phyloP scores from a whole-genome alignment of 2,329 filamentous ascomycete species.

The Pezicula carpinea region DNA sequence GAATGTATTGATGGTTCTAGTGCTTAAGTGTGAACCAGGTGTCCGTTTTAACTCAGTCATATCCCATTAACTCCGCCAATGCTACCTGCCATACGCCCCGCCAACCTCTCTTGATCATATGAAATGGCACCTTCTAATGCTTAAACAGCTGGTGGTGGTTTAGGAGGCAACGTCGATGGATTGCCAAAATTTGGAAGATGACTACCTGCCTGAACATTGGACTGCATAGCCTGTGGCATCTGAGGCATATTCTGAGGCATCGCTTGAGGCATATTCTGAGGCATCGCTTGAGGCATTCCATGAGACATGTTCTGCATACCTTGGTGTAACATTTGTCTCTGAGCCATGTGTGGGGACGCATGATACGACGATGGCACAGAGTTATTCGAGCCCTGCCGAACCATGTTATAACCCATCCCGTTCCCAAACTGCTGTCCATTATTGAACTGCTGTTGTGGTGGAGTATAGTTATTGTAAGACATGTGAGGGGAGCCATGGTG shows the following conservation, averaged over 20 bases:
- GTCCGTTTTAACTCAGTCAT: conserved; percentile 23
- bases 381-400: conserved; percentile 30
- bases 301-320: conserved; percentile 22
- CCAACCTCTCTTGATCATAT: conserved; percentile 21
- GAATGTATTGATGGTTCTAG: conserved; percentile 24
- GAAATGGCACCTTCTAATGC: conserved; percentile 12
- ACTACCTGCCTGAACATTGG: conserved; percentile 32
- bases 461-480: conserved; percentile 33
- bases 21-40: conserved; percentile 25
- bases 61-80: conserved; percentile 30
- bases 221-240: conserved; percentile 18
- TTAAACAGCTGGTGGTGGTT: conserved; percentile 42
- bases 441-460: conserved; percentile 27
- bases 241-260: conserved; percentile 7
- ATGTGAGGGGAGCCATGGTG: conserved; percentile 35
- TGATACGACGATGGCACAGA: conserved; percentile 32
- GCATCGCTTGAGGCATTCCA: conserved; percentile 16
- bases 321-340: conserved; percentile 30
- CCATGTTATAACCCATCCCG: conserved; percentile 30
- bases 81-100: conserved; percentile 28
- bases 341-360: conserved; percentile 30
- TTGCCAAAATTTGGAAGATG: conserved; percentile 53
- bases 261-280: conserved; percentile 19
- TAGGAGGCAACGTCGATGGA: conserved; percentile 47
- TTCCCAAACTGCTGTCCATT: conserved; percentile 20